A percentile compares a stretch with the other conserved stretches of the same genome.
phyloP scores from a whole-genome alignment of 768 basidiomycete species.

The Rhodotorula diobovata region DNA sequence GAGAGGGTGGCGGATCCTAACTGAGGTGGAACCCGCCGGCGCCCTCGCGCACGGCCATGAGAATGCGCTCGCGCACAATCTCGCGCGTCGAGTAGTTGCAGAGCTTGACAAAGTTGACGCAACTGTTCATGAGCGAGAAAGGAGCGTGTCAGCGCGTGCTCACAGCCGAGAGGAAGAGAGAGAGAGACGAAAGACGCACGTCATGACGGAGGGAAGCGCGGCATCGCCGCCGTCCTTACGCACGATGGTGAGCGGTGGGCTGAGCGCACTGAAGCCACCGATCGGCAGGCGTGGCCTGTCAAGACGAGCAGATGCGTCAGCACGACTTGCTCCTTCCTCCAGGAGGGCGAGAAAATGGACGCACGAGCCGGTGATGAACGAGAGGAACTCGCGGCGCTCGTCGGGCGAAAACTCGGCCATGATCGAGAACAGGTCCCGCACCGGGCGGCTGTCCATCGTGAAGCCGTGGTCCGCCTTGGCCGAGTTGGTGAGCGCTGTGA shows the following conservation, averaged over 20 bases:
- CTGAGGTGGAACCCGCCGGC: conserved; percentile 89
- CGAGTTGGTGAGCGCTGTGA: conserved; percentile 73
- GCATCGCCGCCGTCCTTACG: conserved; percentile 82
- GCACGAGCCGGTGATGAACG: conserved; percentile 80
- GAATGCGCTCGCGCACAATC: conserved; percentile 76
- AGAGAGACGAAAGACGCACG: conserved; percentile 76
- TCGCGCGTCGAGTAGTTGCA: conserved; percentile 88
- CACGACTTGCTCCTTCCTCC: no score
- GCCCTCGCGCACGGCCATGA: conserved; percentile 83
- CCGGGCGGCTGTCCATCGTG: conserved; percentile 87
- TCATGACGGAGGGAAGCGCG: conserved; percentile 88
- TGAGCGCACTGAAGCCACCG: conserved; percentile 86
- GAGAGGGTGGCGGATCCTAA: neutral
- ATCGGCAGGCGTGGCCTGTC: conserved; percentile 31
- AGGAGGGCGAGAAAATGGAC: neutral
- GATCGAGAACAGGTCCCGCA: conserved; percentile 77
- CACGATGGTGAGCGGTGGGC: conserved; percentile 90
- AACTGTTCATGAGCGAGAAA: neutral
- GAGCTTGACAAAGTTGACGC: conserved; percentile 59
- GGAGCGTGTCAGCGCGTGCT: neutral
- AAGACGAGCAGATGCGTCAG: neutral
- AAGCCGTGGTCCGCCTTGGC: conserved; percentile 98
- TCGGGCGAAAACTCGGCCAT: conserved; percentile 73
- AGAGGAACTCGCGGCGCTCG: conserved; percentile 78
- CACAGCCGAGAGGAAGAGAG: neutral